Conservation (phyloP, 352 stramenopile species). For the Vaucheria bursata region DNA sequence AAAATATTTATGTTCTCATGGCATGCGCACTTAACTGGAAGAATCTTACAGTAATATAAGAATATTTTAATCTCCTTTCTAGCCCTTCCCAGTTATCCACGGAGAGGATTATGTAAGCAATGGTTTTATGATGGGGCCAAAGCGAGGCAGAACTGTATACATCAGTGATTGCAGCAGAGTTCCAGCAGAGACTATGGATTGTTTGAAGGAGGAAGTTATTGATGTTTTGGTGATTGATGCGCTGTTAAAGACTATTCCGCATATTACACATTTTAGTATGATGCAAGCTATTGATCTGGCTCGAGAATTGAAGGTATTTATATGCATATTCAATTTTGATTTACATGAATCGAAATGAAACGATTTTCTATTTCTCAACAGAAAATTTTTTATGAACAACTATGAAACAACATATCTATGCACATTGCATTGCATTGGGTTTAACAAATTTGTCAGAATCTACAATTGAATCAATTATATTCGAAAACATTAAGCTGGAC, state of each 20-base stretch:
- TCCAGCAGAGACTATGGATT: constrained; percentile 28
- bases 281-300: not conserved
- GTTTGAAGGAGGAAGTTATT: constrained; percentile 12
- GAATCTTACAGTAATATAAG: too few species aligned
- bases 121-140: constrained; percentile 30
- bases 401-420: not conserved
- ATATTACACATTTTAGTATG: constrained; percentile 25
- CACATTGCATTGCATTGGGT: not conserved
- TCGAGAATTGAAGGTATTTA: not conserved
- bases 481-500: not conserved
- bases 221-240: constrained; percentile 26
- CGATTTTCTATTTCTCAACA: too few species aligned
- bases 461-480: not conserved
- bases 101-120: constrained; percentile 34
- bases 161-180: constrained; percentile 33
- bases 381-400: not conserved
- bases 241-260: constrained; percentile 1
- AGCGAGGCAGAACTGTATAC: constrained; percentile 13
- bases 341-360: not conserved
- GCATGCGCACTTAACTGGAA: too few species aligned
- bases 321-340: not conserved
- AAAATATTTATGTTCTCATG: too few species aligned
- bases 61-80: not conserved
- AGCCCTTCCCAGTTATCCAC: constrained; percentile 24
- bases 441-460: not conserved